Evolutionary conservation across 805 yeast species (phyloP).

Genomic region (fission yeast (Schizosaccharomyces pombe)): DNA sequence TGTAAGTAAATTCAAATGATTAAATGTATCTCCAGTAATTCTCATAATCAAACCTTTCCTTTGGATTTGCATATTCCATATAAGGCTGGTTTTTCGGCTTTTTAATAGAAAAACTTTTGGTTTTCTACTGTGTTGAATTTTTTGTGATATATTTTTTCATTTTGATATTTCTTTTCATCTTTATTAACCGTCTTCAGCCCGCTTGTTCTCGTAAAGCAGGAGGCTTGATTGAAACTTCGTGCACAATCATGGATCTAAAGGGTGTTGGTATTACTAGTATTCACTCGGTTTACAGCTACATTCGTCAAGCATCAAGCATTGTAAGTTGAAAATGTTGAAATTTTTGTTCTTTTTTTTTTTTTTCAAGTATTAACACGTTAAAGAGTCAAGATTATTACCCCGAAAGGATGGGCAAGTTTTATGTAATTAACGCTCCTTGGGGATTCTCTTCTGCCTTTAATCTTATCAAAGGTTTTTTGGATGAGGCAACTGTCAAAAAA

Average conservation of each 20-base stretch:
- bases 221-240: constrained; percentile 70
- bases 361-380: background rate
- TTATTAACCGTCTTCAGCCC: constrained; percentile 21
- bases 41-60: too few species aligned
- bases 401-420: constrained; percentile 81
- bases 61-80: too few species aligned
- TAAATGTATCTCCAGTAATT: too few species aligned
- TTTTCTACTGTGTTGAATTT: too few species aligned
- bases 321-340: constrained; percentile 14
- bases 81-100: too few species aligned
- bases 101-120: too few species aligned
- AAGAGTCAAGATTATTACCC: constrained; percentile 81
- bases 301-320: constrained; percentile 75
- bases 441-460: constrained; percentile 89
- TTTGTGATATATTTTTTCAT: too few species aligned
- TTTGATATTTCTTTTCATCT: background rate
- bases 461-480: constrained; percentile 78
- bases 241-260: constrained; percentile 86
- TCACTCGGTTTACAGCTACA: constrained; percentile 63
- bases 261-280: constrained; percentile 75
- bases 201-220: constrained; percentile 78
- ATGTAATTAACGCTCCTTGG: constrained; percentile 86
- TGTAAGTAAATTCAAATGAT: constrained; percentile 7
- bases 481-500: constrained; percentile 91
- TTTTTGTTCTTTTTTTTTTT: background rate